Percentiles rank a stretch among this genome's conserved stretches.
phyloP scores from a whole-genome alignment of 2,329 filamentous ascomycete genomes.

The Cercospora sp. region DNA sequence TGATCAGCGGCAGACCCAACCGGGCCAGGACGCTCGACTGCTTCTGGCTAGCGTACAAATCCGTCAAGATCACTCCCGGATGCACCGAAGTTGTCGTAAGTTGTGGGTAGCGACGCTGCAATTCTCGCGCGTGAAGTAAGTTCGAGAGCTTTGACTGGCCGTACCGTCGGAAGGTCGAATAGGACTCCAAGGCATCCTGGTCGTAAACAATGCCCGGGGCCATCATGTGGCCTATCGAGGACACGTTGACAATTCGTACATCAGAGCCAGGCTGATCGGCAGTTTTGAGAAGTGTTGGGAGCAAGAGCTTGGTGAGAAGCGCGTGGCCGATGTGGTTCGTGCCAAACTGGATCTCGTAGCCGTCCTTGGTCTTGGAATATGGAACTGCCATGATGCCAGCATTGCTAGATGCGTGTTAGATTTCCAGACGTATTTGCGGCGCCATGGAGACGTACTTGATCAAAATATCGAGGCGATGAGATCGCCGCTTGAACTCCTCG shows the following conservation, averaged over 20 bases:
- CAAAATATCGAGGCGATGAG: conserved; percentile 41
- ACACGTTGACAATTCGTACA: conserved; percentile 50
- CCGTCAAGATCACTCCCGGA: conserved; percentile 64
- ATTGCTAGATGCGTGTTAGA: conserved; percentile 29
- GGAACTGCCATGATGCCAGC: conserved; percentile 45
- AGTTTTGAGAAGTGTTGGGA: conserved; percentile 47
- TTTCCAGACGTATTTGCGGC: conserved; percentile 30
- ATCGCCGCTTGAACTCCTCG: conserved; percentile 38
- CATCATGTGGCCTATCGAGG: conserved; percentile 37
- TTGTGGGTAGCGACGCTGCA: conserved; percentile 58
- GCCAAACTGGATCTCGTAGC: conserved; percentile 54
- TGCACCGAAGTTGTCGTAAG: conserved; percentile 64
- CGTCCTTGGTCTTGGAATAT: conserved; percentile 46
- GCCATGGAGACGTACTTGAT: conserved; percentile 28
- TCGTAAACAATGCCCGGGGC: conserved; percentile 40
- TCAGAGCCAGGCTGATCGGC: conserved; percentile 39
- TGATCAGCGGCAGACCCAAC: conserved; percentile 19
- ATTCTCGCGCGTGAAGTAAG: conserved; percentile 61
- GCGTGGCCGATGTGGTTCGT: conserved; percentile 55
- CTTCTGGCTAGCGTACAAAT: conserved; percentile 42
- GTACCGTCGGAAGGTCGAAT: conserved; percentile 51
- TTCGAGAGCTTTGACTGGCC: conserved; percentile 62
- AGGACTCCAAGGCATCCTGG: conserved; percentile 37
- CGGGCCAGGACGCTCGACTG: conserved; percentile 17
- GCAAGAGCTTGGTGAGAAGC: conserved; percentile 48